phyloP scores from a whole-genome alignment of 805 yeast species.

The Starmerella floris region DNA sequence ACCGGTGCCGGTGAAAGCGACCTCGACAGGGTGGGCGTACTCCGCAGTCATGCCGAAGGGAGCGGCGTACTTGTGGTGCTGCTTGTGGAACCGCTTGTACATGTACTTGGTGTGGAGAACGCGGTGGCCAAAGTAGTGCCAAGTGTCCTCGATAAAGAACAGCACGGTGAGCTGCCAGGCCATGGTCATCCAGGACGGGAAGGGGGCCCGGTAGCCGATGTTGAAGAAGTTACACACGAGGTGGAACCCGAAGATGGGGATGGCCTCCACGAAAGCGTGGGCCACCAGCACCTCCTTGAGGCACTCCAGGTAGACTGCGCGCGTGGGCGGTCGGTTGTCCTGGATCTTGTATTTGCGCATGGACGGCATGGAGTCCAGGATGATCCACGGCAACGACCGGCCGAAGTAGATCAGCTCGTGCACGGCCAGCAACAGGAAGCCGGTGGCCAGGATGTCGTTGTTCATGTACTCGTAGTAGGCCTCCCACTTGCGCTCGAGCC shows the following conservation, averaged over 20 bases:
- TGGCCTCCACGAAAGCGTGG: constrained; percentile 84
- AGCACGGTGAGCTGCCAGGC: constrained; percentile 56
- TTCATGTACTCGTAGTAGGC: constrained; percentile 71
- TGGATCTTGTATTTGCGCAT: constrained; percentile 83
- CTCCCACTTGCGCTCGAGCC: constrained; percentile 71
- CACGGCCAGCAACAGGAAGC: constrained; percentile 61
- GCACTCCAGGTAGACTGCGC: constrained; percentile 86
- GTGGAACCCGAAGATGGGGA: constrained; percentile 96
- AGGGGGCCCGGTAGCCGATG: constrained; percentile 67
- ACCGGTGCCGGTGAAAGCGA: constrained; percentile 79
- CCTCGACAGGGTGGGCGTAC: constrained; percentile 94
- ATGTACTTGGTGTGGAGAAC: constrained; percentile 69
- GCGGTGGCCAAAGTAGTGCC: constrained; percentile 97
- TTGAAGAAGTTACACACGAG: constrained; percentile 76
- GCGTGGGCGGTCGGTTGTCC: constrained; percentile 66
- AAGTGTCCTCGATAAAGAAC: constrained; percentile 78
- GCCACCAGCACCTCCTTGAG: constrained; percentile 68
- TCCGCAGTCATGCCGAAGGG: constrained; percentile 97
- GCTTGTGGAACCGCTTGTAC: constrained; percentile 89
- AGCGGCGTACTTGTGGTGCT: constrained; percentile 95
- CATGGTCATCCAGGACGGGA: constrained; percentile 55
- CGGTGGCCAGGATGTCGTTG: constrained; percentile 87
- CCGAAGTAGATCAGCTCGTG: constrained; percentile 89
- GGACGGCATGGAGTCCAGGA: constrained; percentile 72
- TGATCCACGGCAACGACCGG: constrained; percentile 83